Evolutionary conservation across 345 rosid genomes (phyloP).

Genomic region (Camelina hispida): DNA sequence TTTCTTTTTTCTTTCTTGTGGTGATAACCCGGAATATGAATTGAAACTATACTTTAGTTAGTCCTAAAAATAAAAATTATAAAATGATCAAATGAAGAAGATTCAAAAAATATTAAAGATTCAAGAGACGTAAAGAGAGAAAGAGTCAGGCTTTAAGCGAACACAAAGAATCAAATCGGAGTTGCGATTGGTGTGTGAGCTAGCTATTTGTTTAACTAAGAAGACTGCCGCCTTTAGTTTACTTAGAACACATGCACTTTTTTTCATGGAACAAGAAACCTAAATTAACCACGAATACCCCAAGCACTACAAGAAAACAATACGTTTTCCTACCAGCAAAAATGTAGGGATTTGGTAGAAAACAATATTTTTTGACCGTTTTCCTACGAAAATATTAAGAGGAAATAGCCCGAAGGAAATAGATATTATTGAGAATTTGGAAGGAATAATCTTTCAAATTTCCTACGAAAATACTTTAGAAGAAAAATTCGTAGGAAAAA

Average conservation of each 20-base stretch:
- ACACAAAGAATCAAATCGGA: constrained; percentile 37
- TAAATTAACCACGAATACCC: constrained; percentile 22
- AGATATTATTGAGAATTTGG: too few species aligned
- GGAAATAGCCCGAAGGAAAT: too few species aligned
- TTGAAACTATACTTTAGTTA: not conserved
- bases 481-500: too few species aligned
- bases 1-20: constrained; percentile 23
- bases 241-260: constrained; percentile 38
- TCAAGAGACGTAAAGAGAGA: constrained; percentile 32
- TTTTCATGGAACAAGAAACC: constrained; percentile 38
- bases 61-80: not conserved
- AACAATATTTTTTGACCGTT: too few species aligned
- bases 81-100: constrained; percentile 39
- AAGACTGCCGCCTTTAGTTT: constrained; percentile 14
- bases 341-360: too few species aligned
- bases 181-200: constrained; percentile 16
- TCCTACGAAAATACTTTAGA: too few species aligned
- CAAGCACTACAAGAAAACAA: too few species aligned
- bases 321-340: too few species aligned
- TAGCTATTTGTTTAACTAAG: constrained; percentile 26
- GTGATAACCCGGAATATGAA: constrained; percentile 8
- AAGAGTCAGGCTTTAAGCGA: constrained; percentile 38
- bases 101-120: constrained; percentile 32
- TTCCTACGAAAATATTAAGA: too few species aligned
- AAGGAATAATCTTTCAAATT: too few species aligned